Conservation (phyloP, 306 rosid genomes). For the Ormosia emarginata region DNA sequence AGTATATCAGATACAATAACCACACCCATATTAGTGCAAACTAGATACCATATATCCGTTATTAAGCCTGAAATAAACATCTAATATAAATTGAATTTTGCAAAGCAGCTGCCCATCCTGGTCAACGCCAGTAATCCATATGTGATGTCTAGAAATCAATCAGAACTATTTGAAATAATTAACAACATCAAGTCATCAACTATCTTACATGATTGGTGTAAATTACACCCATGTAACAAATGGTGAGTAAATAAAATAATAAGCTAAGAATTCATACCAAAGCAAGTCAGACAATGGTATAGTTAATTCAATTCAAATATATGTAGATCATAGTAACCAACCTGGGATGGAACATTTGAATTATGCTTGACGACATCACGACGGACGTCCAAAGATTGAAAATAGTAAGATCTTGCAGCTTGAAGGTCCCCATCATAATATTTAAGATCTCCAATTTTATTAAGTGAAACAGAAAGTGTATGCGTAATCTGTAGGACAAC, state of each 20-base stretch:
- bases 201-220: background rate
- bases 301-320: background rate
- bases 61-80: background rate
- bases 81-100: background rate
- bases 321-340: constrained; percentile 27
- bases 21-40: background rate
- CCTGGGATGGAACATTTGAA: constrained; percentile 74
- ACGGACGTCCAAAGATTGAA: constrained; percentile 76
- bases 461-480: constrained; percentile 93
- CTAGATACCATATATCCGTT: background rate
- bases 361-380: constrained; percentile 62
- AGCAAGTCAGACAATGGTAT: background rate
- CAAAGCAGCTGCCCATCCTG: background rate
- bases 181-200: background rate
- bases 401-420: constrained; percentile 79
- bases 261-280: background rate
- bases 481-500: constrained; percentile 56
- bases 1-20: background rate
- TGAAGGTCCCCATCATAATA: constrained; percentile 84
- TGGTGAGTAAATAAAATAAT: background rate
- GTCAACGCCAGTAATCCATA: background rate
- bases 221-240: constrained; percentile 4
- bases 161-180: background rate
- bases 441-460: constrained; percentile 96
- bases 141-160: background rate